phyloP scores from a whole-genome alignment of 306 rosid genomes.

The Lagenaria siceraria region DNA sequence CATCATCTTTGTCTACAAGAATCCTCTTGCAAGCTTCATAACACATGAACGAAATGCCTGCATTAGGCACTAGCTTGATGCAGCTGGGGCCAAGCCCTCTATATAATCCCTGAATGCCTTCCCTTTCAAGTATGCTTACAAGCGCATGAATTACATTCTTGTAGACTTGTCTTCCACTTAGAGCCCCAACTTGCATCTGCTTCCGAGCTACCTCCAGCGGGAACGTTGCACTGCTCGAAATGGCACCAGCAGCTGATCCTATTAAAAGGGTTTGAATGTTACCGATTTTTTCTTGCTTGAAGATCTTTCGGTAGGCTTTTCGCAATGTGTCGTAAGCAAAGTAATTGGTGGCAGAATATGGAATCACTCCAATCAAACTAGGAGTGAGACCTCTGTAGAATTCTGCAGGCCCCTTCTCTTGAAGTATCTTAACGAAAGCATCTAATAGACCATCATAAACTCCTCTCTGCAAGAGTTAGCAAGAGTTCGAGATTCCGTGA shows the following conservation, averaged over 20 bases:
- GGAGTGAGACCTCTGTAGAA: conserved; percentile 89
- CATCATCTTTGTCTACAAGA: conserved; percentile 44
- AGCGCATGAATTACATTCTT: conserved; percentile 73
- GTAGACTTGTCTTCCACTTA: conserved; percentile 76
- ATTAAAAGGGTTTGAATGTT: conserved; percentile 89
- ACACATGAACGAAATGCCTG: conserved; percentile 97
- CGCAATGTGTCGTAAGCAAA: conserved; percentile 72
- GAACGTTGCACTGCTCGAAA: conserved; percentile 84
- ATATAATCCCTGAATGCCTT: conserved; percentile 71
- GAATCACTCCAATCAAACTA: conserved; percentile 85
- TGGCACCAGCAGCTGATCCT: conserved; percentile 89
- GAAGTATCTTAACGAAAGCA: conserved; percentile 68
- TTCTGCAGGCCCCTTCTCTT: conserved; percentile 77
- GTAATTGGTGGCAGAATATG: conserved; percentile 85
- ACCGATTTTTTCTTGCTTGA: conserved; percentile 75
- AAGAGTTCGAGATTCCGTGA: neutral
- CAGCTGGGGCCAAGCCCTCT: conserved; percentile 94
- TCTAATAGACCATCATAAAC: conserved; percentile 62
- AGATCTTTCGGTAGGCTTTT: conserved; percentile 56
- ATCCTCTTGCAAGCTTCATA: conserved; percentile 93
- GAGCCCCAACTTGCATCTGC: conserved; percentile 94
- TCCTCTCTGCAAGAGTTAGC: conserved; percentile 48
- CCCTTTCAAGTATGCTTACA: conserved; percentile 62
- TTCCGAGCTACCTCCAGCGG: conserved; percentile 98
- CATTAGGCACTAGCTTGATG: conserved; percentile 89